Base-by-base conservation (phyloP, 192 early-diverging fungal species). In the Rhizoclosmatium globosum region DNA sequence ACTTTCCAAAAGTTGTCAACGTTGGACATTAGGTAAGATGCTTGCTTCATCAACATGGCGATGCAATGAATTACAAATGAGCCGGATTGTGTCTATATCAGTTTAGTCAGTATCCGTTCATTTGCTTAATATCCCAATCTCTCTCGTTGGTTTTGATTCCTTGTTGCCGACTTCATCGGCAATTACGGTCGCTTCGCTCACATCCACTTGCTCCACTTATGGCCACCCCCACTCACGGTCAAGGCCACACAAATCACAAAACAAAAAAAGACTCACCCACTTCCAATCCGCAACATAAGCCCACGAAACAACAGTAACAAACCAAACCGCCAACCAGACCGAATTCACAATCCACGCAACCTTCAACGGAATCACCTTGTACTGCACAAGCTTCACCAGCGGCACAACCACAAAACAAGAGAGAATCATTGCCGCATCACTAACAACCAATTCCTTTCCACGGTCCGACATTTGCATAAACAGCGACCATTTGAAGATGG, bases 11-110 rank as follows among this genome's bases (percentile, higher is more conserved):
- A 57, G 9, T 95, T 82, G 9, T 93, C 91, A 42, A 90, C 90
- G 82, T 96, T 97, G 68, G 90, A 91, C 56, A 91, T 86, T 38
- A 93, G 91, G 77, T 99, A 99, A 21, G 96, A 97, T 79, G 96
- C 95, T 80, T 95, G 90, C 79, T 99, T 99, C 95, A 99, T 96
- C 82, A 97, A 87, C 92, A 96, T 97, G 13, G 94, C 91, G 58
- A 95, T 94, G 1, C 92, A 87, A 81, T 99, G 97, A 47, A 98
- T 86, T 1, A 90, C 88, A 82, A 98, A 95, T 50, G 93, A 95
- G 61, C 94, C 94, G 89, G 91, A 83, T 97, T 96, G 41, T 92
- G 90, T 95, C 94, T 95, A 23, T 89, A 89, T 92, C 92, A 95
- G 41, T 91, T 87, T 72, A 46, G 68, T 41, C 53, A 57, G 53